These are phyloP conservation scores for Boletus vinaceobasis DNA, from an alignment of 768 basidiomycete genomes.

Conservation along the genomic window DNA sequence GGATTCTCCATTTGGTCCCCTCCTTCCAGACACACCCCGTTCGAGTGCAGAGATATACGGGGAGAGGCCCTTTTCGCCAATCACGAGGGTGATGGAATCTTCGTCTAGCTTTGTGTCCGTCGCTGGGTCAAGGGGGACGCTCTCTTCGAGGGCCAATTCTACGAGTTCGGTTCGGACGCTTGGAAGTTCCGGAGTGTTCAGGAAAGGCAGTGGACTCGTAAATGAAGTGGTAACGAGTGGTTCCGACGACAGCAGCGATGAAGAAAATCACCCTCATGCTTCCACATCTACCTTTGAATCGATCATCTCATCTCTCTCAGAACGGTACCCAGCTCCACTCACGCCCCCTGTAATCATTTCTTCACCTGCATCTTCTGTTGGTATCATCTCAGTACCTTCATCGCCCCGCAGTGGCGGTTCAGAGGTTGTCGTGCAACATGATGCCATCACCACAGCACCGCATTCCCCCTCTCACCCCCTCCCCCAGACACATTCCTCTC, in stretches of 20 bases:
- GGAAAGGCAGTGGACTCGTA: slow-evolving; percentile 18
- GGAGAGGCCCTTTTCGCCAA: slow-evolving; percentile 28
- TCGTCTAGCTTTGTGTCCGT: slow-evolving; percentile 2
- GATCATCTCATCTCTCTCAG: slow-evolving; percentile 26
- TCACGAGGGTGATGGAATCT: slow-evolving; percentile 22
- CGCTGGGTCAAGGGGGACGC: not conserved
- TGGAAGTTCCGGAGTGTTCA: slow-evolving; percentile 5
- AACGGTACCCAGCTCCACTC: slow-evolving; percentile 29
- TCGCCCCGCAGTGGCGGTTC: slow-evolving; percentile 19
- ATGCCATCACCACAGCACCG: not conserved
- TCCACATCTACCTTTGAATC: slow-evolving; percentile 5
- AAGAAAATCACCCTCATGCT: not conserved
- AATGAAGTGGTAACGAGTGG: slow-evolving; percentile 6
- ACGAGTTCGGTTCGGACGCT: slow-evolving; percentile 4
- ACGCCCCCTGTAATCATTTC: slow-evolving; percentile 29
- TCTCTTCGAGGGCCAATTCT: slow-evolving; percentile 14
- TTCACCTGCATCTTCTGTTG: slow-evolving; percentile 23
- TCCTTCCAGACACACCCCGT: slow-evolving; percentile 28
- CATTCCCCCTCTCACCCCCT: not conserved
- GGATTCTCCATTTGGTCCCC: slow-evolving; percentile 30
- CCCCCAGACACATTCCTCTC: not conserved
- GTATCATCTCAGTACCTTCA: slow-evolving; percentile 21
- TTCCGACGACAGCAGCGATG: not conserved
- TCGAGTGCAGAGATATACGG: slow-evolving; percentile 28
- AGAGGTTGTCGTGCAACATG: slow-evolving; percentile 10